phyloP scores from a whole-genome alignment of 148 eudicot species.

The Rhododendron mucronatum region DNA sequence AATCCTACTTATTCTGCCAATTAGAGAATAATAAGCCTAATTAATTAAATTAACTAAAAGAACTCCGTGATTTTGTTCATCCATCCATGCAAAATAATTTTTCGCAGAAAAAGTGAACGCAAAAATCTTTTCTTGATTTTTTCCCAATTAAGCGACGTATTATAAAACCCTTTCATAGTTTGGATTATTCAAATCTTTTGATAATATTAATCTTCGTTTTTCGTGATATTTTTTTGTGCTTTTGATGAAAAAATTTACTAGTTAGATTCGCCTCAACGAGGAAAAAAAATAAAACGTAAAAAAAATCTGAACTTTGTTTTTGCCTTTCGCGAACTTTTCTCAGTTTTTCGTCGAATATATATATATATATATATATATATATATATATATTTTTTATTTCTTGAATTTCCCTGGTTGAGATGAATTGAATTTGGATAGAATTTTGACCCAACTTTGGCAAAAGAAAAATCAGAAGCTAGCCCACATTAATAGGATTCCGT shows the following conservation, averaged over 20 bases:
- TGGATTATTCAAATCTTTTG: not conserved
- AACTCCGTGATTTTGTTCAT: no score
- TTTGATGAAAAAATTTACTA: no score
- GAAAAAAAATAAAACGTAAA: not conserved
- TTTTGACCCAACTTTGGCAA: not conserved
- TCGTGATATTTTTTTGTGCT: not conserved
- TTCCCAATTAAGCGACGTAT: not conserved
- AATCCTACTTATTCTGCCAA: no score
- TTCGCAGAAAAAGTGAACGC: not conserved
- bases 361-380: no score
- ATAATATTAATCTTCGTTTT: not conserved
- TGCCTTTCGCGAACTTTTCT: not conserved
- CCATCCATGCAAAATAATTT: no score
- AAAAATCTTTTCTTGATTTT: not conserved
- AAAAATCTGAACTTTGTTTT: not conserved
- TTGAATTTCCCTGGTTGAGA: not conserved
- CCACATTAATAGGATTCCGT: not conserved
- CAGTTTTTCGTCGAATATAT: not conserved
- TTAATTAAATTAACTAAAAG: no score
- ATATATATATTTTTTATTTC: not conserved
- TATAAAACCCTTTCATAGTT: no score
- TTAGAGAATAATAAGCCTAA: no score
- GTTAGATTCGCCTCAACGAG: not conserved
- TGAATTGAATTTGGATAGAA: not conserved
- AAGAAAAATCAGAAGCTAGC: not conserved